phyloP scores from a whole-genome alignment of 495 filamentous ascomycete genomes.

The Xylaria grammica region DNA sequence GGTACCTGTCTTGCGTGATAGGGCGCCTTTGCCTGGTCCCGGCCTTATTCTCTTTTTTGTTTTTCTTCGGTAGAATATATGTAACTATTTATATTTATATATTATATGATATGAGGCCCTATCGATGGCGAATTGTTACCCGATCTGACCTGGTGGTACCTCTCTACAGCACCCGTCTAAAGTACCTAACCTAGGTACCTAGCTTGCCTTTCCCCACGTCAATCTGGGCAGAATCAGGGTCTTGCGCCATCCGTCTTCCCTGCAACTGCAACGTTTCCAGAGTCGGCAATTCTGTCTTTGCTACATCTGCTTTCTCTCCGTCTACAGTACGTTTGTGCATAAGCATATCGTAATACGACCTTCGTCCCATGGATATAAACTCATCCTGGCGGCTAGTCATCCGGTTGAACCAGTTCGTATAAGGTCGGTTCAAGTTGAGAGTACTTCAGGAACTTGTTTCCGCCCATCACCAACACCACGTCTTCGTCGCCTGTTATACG shows the following conservation, averaged over 20 bases:
- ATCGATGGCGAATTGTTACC: no score
- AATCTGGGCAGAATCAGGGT: not conserved
- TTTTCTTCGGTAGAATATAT: no score
- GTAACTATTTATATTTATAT: no score
- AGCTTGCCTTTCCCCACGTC: conserved; percentile 20
- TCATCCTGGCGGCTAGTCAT: not conserved
- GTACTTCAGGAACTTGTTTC: not conserved
- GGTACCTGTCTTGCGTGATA: no score
- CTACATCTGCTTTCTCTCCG: conserved; percentile 23
- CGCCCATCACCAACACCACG: not conserved
- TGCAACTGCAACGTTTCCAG: conserved; percentile 41
- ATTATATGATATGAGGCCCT: no score
- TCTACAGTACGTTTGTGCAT: conserved; percentile 9
- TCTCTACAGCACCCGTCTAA: no score
- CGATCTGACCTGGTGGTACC: no score
- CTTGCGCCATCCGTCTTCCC: conserved; percentile 29
- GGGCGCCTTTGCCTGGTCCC: no score
- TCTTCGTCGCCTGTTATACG: not conserved
- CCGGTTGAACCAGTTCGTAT: not conserved
- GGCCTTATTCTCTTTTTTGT: no score
- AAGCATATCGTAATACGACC: not conserved
- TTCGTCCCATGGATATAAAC: not conserved
- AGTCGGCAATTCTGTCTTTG: conserved; percentile 37
- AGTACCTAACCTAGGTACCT: not conserved
- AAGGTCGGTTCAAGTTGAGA: not conserved